Evolutionary conservation across 331 rosid genomes (phyloP).

Genomic region (Telfairia occidentalis): DNA sequence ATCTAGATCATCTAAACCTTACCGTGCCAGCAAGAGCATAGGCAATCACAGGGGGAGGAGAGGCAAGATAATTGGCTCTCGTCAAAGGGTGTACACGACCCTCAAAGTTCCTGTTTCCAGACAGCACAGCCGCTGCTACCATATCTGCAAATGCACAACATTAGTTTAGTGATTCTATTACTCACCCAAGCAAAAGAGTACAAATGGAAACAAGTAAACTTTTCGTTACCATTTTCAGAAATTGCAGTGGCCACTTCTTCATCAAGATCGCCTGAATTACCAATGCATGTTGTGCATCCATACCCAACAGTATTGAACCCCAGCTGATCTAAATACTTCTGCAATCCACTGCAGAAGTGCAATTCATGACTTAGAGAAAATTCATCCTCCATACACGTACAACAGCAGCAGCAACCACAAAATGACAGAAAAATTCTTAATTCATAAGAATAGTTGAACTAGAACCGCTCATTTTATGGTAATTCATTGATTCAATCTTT

Average conservation of each 20-base stretch:
- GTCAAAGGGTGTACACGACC: constrained; percentile 88
- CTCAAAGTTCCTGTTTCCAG: constrained; percentile 79
- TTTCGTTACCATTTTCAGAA: constrained; percentile 9
- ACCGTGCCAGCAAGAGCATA: constrained; percentile 39
- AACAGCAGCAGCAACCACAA: neutral
- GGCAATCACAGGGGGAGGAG: constrained; percentile 73
- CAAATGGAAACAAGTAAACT: neutral
- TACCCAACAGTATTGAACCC: constrained; percentile 33
- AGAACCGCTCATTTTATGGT: neutral
- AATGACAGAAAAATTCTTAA: neutral
- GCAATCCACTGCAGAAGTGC: constrained; percentile 18
- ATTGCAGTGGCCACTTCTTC: constrained; percentile 44
- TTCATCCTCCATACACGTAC: neutral
- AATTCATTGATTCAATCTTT: neutral
- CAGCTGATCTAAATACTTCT: constrained; percentile 16
- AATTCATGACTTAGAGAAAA: constrained; percentile 8
- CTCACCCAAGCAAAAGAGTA: neutral
- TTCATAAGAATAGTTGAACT: neutral
- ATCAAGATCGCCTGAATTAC: constrained; percentile 40
- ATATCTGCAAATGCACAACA: constrained; percentile 25
- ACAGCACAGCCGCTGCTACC: constrained; percentile 31
- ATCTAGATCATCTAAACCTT: neutral
- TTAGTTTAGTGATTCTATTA: neutral
- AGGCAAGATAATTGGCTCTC: constrained; percentile 87
- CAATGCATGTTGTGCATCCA: constrained; percentile 43